These are phyloP conservation scores for Musa acuminata DNA, from an alignment of 176 grass and related monocot species.

Conservation along the genomic window DNA sequence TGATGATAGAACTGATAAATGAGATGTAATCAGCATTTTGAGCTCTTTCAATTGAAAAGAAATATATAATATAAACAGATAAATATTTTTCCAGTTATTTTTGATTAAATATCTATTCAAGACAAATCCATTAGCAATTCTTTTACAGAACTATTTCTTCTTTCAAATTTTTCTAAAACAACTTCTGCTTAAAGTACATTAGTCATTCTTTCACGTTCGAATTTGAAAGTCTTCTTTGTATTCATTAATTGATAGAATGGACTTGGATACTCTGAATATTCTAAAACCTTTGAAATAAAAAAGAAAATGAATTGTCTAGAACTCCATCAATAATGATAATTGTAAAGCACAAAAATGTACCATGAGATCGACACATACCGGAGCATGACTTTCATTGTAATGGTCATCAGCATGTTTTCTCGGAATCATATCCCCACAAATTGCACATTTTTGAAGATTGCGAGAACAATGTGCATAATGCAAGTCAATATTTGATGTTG, in stretches of 20 bases:
- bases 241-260: not conserved
- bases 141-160: too few species aligned
- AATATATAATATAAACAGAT: too few species aligned
- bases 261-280: too few species aligned
- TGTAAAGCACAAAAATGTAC: not conserved
- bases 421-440: slow-evolving; percentile 27
- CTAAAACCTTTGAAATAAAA: not conserved
- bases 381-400: slow-evolving; percentile 26
- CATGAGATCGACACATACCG: slow-evolving; percentile 9
- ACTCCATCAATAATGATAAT: too few species aligned
- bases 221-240: not conserved
- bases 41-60: too few species aligned
- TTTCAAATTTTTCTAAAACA: too few species aligned
- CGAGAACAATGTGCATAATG: slow-evolving; percentile 27
- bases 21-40: not conserved
- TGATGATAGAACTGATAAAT: not conserved
- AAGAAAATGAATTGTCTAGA: not conserved
- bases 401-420: slow-evolving; percentile 15
- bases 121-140: too few species aligned
- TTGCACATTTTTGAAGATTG: slow-evolving; percentile 26
- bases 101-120: too few species aligned
- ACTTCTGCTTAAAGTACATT: not conserved
- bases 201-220: not conserved
- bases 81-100: too few species aligned
- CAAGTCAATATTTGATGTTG: slow-evolving; percentile 23